phyloP scores from a whole-genome alignment of 140 eudicot species.

The Ambrosia hybrid region DNA sequence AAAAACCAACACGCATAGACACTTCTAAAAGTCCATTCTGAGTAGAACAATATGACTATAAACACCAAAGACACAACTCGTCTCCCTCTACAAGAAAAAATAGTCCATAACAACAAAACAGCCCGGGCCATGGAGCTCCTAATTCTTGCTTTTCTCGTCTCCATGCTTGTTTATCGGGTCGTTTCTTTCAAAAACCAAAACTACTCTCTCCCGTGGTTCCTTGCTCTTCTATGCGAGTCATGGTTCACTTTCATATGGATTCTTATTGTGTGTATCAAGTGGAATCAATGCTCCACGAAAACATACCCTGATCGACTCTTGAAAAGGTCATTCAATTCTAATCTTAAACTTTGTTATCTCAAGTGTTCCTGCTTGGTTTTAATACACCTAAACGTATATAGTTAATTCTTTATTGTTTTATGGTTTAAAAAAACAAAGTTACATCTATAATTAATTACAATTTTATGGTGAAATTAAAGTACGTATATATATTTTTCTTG shows the following conservation, averaged over 20 bases:
- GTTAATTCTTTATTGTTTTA: background rate
- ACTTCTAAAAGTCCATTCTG: background rate
- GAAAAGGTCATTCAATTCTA: slow-evolving; percentile 22
- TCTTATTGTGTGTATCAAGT: slow-evolving; percentile 33
- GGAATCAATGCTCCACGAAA: slow-evolving; percentile 38
- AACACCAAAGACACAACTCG: slow-evolving; percentile 9
- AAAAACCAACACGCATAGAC: background rate
- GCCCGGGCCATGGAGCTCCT: slow-evolving; percentile 43
- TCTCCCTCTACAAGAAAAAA: slow-evolving; percentile 41
- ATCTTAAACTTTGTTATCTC: background rate
- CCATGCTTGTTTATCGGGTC: slow-evolving; percentile 43
- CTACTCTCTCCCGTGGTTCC: slow-evolving; percentile 34
- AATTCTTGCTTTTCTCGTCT: slow-evolving; percentile 49
- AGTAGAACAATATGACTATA: slow-evolving; percentile 12
- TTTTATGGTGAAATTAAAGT: too few species aligned
- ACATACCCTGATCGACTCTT: slow-evolving; percentile 48
- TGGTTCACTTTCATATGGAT: slow-evolving; percentile 56
- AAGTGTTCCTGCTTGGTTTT: background rate
- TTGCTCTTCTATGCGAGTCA: slow-evolving; percentile 56
- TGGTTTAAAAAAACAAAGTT: background rate
- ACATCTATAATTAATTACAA: background rate
- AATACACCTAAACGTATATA: background rate
- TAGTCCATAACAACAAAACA: slow-evolving; percentile 29
- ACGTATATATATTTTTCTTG: too few species aligned
- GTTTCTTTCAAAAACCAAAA: slow-evolving; percentile 40